Evolutionary conservation across 2,329 filamentous ascomycete species (phyloP).

Genomic region (Exserohilum turcica): DNA sequence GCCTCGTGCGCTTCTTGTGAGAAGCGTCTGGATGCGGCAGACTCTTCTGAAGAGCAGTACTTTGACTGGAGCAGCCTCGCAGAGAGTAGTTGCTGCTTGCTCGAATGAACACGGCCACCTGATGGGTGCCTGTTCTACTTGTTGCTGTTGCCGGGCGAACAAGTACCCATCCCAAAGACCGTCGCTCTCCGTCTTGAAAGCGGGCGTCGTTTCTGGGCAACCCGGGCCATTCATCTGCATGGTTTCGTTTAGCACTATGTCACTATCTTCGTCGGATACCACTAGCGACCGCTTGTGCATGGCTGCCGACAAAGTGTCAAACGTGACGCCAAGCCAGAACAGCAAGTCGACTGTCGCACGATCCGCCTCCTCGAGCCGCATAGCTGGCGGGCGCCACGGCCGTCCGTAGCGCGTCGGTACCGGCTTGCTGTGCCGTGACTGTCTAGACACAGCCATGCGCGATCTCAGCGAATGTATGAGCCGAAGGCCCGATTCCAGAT

Average conservation of each 20-base stretch:
- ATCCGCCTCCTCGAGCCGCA: conserved; percentile 43
- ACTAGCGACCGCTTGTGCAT: conserved; percentile 57
- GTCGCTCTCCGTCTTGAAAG: conserved; percentile 2
- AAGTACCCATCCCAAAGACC: conserved; percentile 49
- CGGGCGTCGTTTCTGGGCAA: background rate
- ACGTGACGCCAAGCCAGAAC: conserved; percentile 65
- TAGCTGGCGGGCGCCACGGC: conserved; percentile 18
- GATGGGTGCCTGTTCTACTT: conserved; percentile 24
- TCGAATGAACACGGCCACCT: conserved; percentile 63
- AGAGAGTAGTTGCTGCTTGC: conserved; percentile 56
- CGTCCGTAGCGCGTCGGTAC: conserved; percentile 17
- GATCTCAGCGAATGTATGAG: conserved; percentile 47
- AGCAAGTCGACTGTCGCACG: conserved; percentile 58
- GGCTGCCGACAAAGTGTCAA: conserved; percentile 62
- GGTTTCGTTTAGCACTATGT: conserved; percentile 35
- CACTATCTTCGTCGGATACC: conserved; percentile 55
- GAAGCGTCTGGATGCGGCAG: conserved; percentile 59
- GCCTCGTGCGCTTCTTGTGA: conserved; percentile 49
- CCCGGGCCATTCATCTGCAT: conserved; percentile 9
- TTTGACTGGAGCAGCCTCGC: conserved; percentile 62
- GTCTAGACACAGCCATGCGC: conserved; percentile 33
- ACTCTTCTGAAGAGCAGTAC: conserved; percentile 64
- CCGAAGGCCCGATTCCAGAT: conserved; percentile 49
- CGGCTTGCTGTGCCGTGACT: conserved; percentile 13
- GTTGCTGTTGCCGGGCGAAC: conserved; percentile 40